Evolutionary conservation across 1,284 basidiomycete genomes (phyloP), one percentile per base, ranked within the genome.

Genomic region (Cystobasidium pallidum): DNA sequence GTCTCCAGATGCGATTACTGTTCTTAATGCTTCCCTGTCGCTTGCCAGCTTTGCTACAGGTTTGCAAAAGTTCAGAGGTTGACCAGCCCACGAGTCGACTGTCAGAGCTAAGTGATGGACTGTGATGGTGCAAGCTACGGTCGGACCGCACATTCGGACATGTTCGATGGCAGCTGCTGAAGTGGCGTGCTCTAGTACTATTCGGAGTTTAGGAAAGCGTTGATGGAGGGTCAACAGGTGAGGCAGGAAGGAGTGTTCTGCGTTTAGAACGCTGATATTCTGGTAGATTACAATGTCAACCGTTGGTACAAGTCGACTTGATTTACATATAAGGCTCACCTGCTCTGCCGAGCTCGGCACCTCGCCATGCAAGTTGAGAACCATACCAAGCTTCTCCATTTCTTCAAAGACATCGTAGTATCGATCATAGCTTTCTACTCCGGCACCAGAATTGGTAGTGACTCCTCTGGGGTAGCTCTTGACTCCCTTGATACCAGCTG

Each of bases 151-250:
- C 39, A 57, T 57, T 15, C 54, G 54, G 30, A 57, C 54, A 52
- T 86, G 84, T 80, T 90, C 90, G 77, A 97, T 91, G 24, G 88
- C 87, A 78, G 95, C 92, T 45, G 91, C 87, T 1, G 94, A 98
- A 0, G 96, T 99, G n/a, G 96, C 96, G 79, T 99, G 96, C 82
- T 99, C 96, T 47, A 99, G 87, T 3, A 99, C 95, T 78, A 99
- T 99, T 70, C 93, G 89, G 66, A 99, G 86, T 49, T 84, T 85
- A n/a, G 96, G 96, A 82, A 99, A 99, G 30, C 86, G 85, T 66
- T 83, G 81, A 78, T 98, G 93, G 55, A 99, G 85, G 78, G 89
- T 88, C 78, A 86, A 85, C 17, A 99, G 86, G 81, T 99, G 94
- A 2, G 90, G 88, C 36, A 99, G 85, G 83, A 99, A 99, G 54